phyloP scores from a whole-genome alignment of 2,329 filamentous ascomycete genomes.

The Aspergillus latus region DNA sequence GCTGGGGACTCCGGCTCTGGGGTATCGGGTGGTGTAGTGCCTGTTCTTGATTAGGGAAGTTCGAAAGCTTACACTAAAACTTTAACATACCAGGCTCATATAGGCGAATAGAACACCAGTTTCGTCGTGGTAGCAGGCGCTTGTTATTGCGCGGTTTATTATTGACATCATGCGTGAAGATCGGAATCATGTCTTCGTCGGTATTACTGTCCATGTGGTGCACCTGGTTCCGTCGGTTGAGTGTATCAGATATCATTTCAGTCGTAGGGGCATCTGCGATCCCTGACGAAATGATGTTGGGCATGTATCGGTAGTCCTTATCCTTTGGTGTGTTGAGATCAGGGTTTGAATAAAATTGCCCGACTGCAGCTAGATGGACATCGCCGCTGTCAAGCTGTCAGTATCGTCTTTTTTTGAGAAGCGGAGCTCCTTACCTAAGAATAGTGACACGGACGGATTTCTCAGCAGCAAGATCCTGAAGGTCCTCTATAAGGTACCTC shows the following conservation, averaged over 20 bases:
- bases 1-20: constrained; percentile 52
- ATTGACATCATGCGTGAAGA: constrained; percentile 87
- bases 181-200: constrained; percentile 92
- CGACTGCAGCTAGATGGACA: constrained; percentile 87
- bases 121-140: constrained; percentile 79
- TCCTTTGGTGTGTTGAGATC: constrained; percentile 81
- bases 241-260: constrained; percentile 81
- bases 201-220: constrained; percentile 69
- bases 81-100: constrained; percentile 68
- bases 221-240: constrained; percentile 87
- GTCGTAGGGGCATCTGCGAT: constrained; percentile 92
- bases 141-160: constrained; percentile 90
- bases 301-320: constrained; percentile 93
- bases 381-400: constrained; percentile 64
- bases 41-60: constrained; percentile 52
- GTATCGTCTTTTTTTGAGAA: background rate
- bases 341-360: constrained; percentile 92
- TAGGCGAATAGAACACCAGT: constrained; percentile 90
- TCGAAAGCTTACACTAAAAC: background rate
- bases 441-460: constrained; percentile 92
- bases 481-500: constrained; percentile 79
- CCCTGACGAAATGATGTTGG: constrained; percentile 88
- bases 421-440: constrained; percentile 57
- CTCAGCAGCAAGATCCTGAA: constrained; percentile 89
- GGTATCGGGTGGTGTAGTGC: constrained; percentile 69